These are phyloP conservation scores for Arabidopsis suecica DNA, from an alignment of 345 rosid species.

Conservation along the genomic window DNA sequence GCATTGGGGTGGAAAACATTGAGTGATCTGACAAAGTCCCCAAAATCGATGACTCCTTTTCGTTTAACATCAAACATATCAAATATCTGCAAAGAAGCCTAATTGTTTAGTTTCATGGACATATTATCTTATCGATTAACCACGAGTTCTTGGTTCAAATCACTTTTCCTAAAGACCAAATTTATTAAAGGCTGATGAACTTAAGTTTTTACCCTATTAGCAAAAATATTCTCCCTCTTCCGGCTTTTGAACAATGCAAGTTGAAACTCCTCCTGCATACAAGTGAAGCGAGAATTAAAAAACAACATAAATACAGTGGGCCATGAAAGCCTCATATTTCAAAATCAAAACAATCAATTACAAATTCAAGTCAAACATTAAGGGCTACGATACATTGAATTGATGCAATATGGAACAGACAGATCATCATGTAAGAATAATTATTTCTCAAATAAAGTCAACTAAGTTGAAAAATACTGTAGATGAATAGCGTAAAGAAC, in stretches of 20 bases:
- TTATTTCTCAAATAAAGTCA: constrained; percentile 37
- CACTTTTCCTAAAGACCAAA: background rate
- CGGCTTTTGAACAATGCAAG: constrained; percentile 87
- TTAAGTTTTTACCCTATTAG: constrained; percentile 68
- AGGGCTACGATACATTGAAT: constrained; percentile 38
- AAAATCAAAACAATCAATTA: constrained; percentile 30
- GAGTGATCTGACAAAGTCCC: constrained; percentile 91
- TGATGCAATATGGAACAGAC: constrained; percentile 35
- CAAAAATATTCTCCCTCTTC: constrained; percentile 95
- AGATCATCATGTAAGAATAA: constrained; percentile 24
- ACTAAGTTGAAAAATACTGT: constrained; percentile 3
- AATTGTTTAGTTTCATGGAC: background rate
- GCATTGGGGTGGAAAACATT: constrained; percentile 92
- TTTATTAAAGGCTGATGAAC: background rate
- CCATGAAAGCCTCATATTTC: constrained; percentile 39
- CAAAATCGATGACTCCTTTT: constrained; percentile 91
- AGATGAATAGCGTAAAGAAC: constrained; percentile 34
- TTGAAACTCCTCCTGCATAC: constrained; percentile 93
- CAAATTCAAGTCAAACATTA: constrained; percentile 34
- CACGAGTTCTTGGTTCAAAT: constrained; percentile 6
- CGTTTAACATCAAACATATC: constrained; percentile 91
- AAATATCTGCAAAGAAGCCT: constrained; percentile 68
- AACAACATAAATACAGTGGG: constrained; percentile 14
- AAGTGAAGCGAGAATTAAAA: constrained; percentile 32
- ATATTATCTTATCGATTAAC: background rate